Evolutionary conservation across 108 stramenopile genomes (phyloP), one percentile per base, ranked within the genome.

Genomic region (Cyclotella baltica): DNA sequence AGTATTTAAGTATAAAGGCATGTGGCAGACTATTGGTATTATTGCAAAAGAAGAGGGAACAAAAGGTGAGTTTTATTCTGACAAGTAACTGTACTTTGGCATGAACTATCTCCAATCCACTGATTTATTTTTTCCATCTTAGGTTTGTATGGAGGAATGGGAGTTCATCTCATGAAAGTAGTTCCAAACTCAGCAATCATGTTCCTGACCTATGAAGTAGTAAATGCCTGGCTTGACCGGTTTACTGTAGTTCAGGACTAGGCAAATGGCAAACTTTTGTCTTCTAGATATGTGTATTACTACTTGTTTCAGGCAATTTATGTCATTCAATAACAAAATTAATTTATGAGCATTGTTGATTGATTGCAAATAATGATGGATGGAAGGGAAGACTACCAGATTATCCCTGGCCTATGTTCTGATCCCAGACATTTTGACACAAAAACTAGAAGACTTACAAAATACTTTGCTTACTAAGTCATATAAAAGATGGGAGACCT

Each of bases 111-210:
- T 43, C 40, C 6, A 43, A 11, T 6, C 40, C 6, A 6, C 18
- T 4, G 19, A n/a, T 48, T 16, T 48, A 1, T n/a, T 55, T 55
- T 70, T 70, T 43, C 3, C 3, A 28, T 47, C 19, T 2, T 33
- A 58, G 88, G 88, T 6, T 72, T 97, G 53, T 98, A 97, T 71
- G 75, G 89, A 19, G 97, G 97, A 18, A 96, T 98, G 94, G 95
- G 93, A 4, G 89, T 95, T 36, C 97, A 97, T 84, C 62, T 98
- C 31, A 80, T 89, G 51, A 91, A 96, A 67, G 95, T 96, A 30
- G 98, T 97, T 23, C 98, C 98, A 2, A 98, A 98, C 72, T 91
- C 95, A 50, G 98, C 97, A 19, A 84, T 97, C 29, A 95, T 98
- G 97, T 97, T 98, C 79, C 59, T 96, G 18, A 88, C 87, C 1